Percentiles rank a stretch among this genome's conserved stretches.
Evolutionary conservation across 164 flowering plant genomes (phyloP).

Genomic region (Platanus orientalis): DNA sequence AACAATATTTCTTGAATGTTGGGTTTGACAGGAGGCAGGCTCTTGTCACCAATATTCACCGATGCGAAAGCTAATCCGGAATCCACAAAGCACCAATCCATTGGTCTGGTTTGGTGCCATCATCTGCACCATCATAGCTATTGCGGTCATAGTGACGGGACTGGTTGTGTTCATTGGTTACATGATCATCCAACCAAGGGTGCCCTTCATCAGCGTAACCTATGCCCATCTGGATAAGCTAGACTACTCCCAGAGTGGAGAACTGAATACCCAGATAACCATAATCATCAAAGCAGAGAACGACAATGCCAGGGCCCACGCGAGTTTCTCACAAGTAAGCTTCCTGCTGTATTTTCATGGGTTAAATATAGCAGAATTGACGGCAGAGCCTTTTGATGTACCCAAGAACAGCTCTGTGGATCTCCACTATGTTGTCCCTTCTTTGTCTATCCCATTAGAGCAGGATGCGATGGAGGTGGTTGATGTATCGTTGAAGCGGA

Average conservation of each 20-base stretch:
- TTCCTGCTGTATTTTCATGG: conserved; percentile 38
- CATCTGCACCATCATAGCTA: conserved; percentile 49
- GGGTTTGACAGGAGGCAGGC: conserved; percentile 9
- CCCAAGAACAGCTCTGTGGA: conserved; percentile 35
- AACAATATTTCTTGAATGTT: conserved; percentile 19
- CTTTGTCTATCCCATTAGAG: conserved; percentile 45
- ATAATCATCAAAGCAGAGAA: conserved; percentile 52
- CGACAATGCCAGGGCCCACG: conserved; percentile 57
- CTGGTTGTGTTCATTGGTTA: conserved; percentile 56
- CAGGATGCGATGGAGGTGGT: conserved; percentile 27
- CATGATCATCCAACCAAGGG: conserved; percentile 50
- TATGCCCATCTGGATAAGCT: conserved; percentile 49
- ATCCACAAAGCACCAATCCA: conserved; percentile 35
- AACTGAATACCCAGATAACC: conserved; percentile 36
- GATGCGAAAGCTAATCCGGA: conserved; percentile 25
- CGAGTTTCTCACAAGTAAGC: conserved; percentile 44
- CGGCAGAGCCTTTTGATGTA: conserved; percentile 44
- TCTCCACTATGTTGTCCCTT: conserved; percentile 31
- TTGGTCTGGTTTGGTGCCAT: conserved; percentile 57
- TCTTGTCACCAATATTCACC: conserved; percentile 17
- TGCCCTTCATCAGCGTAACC: conserved; percentile 47
- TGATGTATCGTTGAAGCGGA: conserved; percentile 28
- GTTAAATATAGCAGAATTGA: conserved; percentile 38
- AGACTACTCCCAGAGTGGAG: conserved; percentile 30
- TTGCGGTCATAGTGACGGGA: conserved; percentile 59